These are phyloP conservation scores for Trichoderma guizhouense DNA, from an alignment of 2,329 filamentous ascomycete species.

Conservation along the genomic window DNA sequence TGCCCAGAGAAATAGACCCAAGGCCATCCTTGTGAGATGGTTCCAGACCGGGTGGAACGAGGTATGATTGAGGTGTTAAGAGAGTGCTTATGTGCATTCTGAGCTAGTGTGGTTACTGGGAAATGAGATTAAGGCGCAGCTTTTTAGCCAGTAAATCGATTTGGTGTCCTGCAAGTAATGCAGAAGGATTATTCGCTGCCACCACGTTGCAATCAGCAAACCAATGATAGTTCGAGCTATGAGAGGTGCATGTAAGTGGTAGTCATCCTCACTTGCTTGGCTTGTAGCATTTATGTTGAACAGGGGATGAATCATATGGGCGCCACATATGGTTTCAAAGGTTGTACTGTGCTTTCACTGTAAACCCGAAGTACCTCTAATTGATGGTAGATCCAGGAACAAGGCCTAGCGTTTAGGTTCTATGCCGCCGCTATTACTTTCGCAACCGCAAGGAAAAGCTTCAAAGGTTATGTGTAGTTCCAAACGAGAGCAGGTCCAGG, in stretches of 20 bases:
- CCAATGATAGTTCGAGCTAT: background rate
- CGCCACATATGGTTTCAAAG: background rate
- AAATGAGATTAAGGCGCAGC: slow-evolving; percentile 1
- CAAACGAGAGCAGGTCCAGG: background rate
- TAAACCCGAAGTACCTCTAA: too few species aligned
- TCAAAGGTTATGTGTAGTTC: background rate
- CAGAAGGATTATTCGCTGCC: background rate
- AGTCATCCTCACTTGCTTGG: background rate
- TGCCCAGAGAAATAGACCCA: background rate
- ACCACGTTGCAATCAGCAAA: background rate
- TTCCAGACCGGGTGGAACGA: background rate
- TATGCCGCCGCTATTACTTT: too few species aligned
- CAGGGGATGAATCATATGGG: background rate
- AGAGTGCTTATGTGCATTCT: background rate
- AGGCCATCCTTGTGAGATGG: background rate
- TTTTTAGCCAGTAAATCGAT: background rate
- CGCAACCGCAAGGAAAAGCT: too few species aligned
- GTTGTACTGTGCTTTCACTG: background rate
- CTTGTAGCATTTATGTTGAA: background rate
- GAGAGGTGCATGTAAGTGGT: background rate
- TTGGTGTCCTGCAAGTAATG: background rate
- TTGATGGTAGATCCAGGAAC: too few species aligned
- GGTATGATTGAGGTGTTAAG: background rate
- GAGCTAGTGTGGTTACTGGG: background rate
- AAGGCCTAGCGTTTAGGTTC: background rate